Base-by-base conservation (phyloP, 371 early-diverging fungal species). In the Mortierella polycephala region DNA sequence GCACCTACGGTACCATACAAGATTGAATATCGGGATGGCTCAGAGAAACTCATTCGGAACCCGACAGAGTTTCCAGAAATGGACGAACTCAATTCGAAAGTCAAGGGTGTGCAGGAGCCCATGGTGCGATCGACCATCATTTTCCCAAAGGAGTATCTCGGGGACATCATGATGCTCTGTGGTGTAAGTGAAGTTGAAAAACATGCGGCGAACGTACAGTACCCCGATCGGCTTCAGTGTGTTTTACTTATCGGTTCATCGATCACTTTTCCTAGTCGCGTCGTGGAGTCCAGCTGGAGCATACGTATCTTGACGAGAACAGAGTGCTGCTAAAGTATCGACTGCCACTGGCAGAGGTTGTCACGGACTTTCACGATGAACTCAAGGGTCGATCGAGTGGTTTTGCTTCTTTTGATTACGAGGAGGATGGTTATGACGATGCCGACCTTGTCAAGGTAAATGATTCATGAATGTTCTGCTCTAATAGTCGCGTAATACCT, bases 371-470 rank as follows among this genome's bases (percentile, higher is more conserved):
- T 81, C 96, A 95, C 81, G 96, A 98, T 82, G 90, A 92, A 71
- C 86, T 99, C 45, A 98, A 98, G 74, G 92, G 94, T 18, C 84
- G 90, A 41, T 92, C 97, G 13, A 94, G 95, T 45, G 99, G 99
- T 0, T 99, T 95, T 83, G 98, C 98, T 1, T 90, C 89, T 50
- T 98, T 97, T 83, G 98, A 97, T 82, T 98, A 98, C 82, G 98
- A 98, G 79, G 98, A 98, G 47, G 87, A 86, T 45, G 98, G 97
- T 0, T 98, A 96, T 82, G 89, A 89, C 60, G 86, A 85, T 18
- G 90, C 97, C 11, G 96, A 97, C 73, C 83, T 99, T 50, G 96
- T 96, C 67, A 98, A 98, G 85, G 92, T 97, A 83, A 87, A 12
- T 23, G 56, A 52, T 55, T 30, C 8, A 23, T 50, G 50, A 49